phyloP scores from a whole-genome alignment of 345 rosid species.

The Populus nigra region DNA sequence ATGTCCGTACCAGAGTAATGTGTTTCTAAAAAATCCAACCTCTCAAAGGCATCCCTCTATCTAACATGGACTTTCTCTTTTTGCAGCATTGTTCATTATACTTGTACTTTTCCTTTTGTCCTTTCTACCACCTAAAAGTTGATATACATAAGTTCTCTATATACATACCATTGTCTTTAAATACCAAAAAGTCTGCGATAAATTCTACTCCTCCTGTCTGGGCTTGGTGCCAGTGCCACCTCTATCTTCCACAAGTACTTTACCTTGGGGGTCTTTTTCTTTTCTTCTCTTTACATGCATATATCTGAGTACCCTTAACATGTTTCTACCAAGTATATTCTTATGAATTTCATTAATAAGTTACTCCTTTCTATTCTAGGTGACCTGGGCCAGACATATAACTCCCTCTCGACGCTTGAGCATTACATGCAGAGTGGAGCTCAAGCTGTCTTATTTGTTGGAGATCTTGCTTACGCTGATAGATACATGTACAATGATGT shows the following conservation, averaged over 20 bases:
- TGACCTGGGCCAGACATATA: slow-evolving; percentile 93
- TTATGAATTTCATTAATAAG: not conserved
- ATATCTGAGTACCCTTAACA: not conserved
- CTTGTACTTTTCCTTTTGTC: not conserved
- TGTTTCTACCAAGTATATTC: not conserved
- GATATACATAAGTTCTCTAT: not conserved
- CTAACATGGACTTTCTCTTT: not conserved
- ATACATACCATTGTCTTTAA: not conserved
- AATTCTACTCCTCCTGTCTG: not conserved
- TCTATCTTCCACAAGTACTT: not conserved
- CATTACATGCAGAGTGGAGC: slow-evolving; percentile 87
- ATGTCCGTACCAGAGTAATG: not conserved
- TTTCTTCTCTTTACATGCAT: not conserved
- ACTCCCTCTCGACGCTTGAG: slow-evolving; percentile 85
- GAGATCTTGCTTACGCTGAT: slow-evolving; percentile 96
- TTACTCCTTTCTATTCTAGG: slow-evolving; percentile 43
- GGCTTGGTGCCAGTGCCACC: not conserved
- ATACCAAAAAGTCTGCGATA: not conserved
- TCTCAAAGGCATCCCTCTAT: not conserved
- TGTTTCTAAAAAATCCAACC: not conserved
- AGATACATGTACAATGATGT: slow-evolving; percentile 74
- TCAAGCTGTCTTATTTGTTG: slow-evolving; percentile 75
- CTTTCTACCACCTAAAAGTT: not conserved
- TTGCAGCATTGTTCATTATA: not conserved
- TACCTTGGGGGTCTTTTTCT: too few species aligned